These are phyloP conservation scores for Fusarium dimerum DNA, from an alignment of 2,329 filamentous ascomycete species.

Conservation along the genomic window DNA sequence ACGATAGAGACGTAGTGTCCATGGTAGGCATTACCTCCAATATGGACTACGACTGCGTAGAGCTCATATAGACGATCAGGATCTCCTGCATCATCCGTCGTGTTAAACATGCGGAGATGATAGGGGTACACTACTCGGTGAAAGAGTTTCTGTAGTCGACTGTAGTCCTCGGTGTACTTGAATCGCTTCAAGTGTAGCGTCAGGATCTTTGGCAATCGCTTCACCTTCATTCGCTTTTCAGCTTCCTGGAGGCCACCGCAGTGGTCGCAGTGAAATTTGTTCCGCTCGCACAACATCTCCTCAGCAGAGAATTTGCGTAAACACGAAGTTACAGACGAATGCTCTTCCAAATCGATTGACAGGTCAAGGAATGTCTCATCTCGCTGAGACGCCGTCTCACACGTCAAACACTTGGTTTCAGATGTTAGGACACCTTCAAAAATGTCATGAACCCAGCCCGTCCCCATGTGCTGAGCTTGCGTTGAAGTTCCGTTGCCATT, in stretches of 20 bases:
- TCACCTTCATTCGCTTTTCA: constrained; percentile 99
- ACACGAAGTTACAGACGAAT: constrained; percentile 95
- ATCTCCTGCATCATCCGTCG: constrained; percentile 91
- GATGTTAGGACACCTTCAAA: constrained; percentile 95
- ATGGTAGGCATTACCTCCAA: constrained; percentile 94
- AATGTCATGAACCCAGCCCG: constrained; percentile 93
- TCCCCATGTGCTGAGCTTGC: constrained; percentile 57
- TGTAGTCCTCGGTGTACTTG: constrained; percentile 96
- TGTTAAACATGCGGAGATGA: constrained; percentile 94
- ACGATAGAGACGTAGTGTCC: constrained; percentile 98
- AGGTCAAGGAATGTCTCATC: constrained; percentile 96
- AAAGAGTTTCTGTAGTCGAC: constrained; percentile 91
- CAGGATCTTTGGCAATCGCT: constrained; percentile 86
- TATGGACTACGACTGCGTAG: constrained; percentile 96
- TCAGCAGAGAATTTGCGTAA: constrained; percentile 95
- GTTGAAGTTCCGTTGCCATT: constrained; percentile 42
- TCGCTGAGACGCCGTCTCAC: constrained; percentile 90
- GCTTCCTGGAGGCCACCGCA: constrained; percentile 96
- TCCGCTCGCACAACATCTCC: constrained; percentile 96
- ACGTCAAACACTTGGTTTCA: constrained; percentile 94
- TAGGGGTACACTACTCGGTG: constrained; percentile 97
- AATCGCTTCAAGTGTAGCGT: constrained; percentile 95
- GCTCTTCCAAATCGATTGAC: constrained; percentile 92
- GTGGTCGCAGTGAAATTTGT: constrained; percentile 98
- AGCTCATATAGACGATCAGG: constrained; percentile 93